Evolutionary conservation across 305 asterid species (phyloP).

Genomic region (Salvia sclarea): DNA sequence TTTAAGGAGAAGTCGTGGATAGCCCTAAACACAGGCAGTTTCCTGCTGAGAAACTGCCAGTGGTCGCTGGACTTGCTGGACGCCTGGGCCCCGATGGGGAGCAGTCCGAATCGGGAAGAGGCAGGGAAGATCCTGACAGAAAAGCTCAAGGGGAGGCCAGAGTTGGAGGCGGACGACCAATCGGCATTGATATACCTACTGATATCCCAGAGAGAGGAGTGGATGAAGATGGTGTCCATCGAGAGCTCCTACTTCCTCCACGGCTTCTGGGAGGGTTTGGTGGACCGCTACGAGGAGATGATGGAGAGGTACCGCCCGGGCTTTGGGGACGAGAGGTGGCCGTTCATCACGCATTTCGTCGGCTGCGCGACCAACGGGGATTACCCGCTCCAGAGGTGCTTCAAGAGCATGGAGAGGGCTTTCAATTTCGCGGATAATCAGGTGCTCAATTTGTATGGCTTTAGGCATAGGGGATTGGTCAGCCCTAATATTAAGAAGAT

Average conservation of each 20-base stretch:
- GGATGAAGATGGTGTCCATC: constrained; percentile 73
- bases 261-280: constrained; percentile 89
- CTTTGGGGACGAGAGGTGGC: constrained; percentile 93
- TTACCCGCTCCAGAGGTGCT: constrained; percentile 76
- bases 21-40: constrained; percentile 84
- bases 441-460: constrained; percentile 81
- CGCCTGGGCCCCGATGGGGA: constrained; percentile 93
- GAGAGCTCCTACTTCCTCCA: constrained; percentile 82
- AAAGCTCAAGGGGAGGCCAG: constrained; percentile 78
- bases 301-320: constrained; percentile 85
- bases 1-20: constrained; percentile 87
- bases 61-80: constrained; percentile 92
- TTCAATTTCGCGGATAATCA: constrained; percentile 94
- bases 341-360: constrained; percentile 87
- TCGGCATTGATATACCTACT: constrained; percentile 80
- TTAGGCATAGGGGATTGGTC: constrained; percentile 85
- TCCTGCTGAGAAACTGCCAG: constrained; percentile 76
- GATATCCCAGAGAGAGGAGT: constrained; percentile 53
- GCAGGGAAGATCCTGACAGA: constrained; percentile 77
- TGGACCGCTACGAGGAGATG: constrained; percentile 88
- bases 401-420: constrained; percentile 90
- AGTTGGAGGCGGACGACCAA: constrained; percentile 88
- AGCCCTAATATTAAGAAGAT: constrained; percentile 81
- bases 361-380: constrained; percentile 91
- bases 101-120: constrained; percentile 73